Evolutionary conservation across 23 red algal genomes (phyloP).

Genomic region (Cyanidioschyzon merolae): DNA sequence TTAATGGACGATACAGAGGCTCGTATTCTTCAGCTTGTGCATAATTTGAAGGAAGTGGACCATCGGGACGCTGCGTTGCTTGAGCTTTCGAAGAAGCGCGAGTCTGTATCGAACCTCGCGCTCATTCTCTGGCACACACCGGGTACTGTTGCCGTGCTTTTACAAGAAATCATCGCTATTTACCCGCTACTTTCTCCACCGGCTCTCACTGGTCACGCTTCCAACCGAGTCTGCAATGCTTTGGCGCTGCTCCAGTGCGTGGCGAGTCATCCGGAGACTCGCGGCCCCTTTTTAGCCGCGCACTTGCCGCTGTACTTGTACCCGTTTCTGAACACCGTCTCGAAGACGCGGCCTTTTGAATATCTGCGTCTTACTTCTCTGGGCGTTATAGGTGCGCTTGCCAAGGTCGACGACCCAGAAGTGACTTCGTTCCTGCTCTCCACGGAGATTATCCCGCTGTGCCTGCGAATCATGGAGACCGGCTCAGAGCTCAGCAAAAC

Average conservation of each 20-base stretch:
- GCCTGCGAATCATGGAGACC: slow-evolving; percentile 98
- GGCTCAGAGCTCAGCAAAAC: slow-evolving; percentile 97
- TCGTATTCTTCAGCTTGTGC: slow-evolving; percentile 5
- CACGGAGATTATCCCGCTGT: slow-evolving; percentile 95
- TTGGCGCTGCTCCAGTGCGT: slow-evolving; percentile 95
- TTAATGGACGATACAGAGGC: neutral
- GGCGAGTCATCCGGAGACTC: slow-evolving; percentile 70
- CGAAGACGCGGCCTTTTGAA: slow-evolving; percentile 96
- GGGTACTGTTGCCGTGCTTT: slow-evolving; percentile 73
- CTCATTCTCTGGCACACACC: slow-evolving; percentile 79
- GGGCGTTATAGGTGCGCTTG: slow-evolving; percentile 96
- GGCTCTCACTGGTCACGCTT: slow-evolving; percentile 86
- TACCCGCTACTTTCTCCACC: slow-evolving; percentile 87
- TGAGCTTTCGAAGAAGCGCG: slow-evolving; percentile 87
- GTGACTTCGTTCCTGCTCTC: slow-evolving; percentile 89
- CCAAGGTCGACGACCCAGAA: slow-evolving; percentile 97
- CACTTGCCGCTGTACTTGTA: slow-evolving; percentile 99
- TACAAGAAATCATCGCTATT: slow-evolving; percentile 96
- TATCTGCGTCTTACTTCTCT: slow-evolving; percentile 96
- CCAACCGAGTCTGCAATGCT: slow-evolving; percentile 95
- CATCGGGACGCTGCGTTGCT: slow-evolving; percentile 80
- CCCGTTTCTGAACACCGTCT: slow-evolving; percentile 96
- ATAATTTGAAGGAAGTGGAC: neutral
- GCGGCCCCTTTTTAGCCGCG: slow-evolving; percentile 66
- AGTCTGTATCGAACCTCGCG: slow-evolving; percentile 75